Base-by-base conservation (phyloP, 768 basidiomycete genomes). In the Tricholoma matsutake region DNA sequence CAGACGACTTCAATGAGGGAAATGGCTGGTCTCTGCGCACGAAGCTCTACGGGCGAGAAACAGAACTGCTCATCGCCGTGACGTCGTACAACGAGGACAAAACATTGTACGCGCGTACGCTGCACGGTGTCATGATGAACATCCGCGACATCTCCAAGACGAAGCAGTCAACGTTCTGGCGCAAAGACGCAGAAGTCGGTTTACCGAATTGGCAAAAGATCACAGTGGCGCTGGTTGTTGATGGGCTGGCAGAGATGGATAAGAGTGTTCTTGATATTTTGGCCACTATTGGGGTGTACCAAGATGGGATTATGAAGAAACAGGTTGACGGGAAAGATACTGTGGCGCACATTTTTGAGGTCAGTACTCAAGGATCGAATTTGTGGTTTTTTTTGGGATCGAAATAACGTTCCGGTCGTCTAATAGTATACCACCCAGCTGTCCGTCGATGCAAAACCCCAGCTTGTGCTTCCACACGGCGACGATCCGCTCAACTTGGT, bases 81-180 rank as follows among this genome's bases (percentile, higher is more conserved):
- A 96, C 94, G 8, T 92, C 88, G 8, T 94, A 94, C 78, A 94
- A 94, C 64, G 92, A 95, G 73, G 92, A 94, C 82, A 94, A 94
- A 79, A 87, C 86, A 9, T 84, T 94, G 13, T 92, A 93, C 69
- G 85, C 92, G 18, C 88, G 90, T 63, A 98, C 96, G 0, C 81
- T 98, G 32, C 96, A 98, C 69, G 92, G 92, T 65, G 90, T 98
- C 68, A 97, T 98, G 95, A 74, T 95, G 63, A 98, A 98, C 75
- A 96, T 98, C 64, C 91, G 96, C 63, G 91, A 98, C 69, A 97
- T 98, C 68, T 96, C 94, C 84, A 94, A 90, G 77, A 95, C 93
- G 51, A 95, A 95, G 73, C 89, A 91, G 69, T 93, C 90, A 60
- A 94, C 92, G 71, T 96, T 90, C 77, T 94, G 94, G 92, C 83